Percentiles rank a stretch among this genome's conserved stretches.
phyloP scores from a whole-genome alignment of 1,139 yeast species.

The Yamadazyma siamensis region DNA sequence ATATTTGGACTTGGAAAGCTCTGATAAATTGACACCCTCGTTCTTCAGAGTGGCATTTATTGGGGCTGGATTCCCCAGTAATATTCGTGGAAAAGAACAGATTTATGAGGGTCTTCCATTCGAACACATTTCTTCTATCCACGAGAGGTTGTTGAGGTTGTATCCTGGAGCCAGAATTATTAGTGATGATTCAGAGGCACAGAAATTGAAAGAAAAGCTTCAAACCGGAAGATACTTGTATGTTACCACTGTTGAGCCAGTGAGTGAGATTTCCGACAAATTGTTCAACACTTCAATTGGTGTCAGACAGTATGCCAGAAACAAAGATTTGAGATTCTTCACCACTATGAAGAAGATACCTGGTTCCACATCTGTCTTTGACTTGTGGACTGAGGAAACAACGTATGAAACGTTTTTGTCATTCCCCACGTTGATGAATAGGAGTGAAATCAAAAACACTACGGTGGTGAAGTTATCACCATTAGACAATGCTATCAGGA shows the following conservation, averaged over 20 bases:
- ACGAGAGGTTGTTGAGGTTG: constrained; percentile 67
- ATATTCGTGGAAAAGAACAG: constrained; percentile 72
- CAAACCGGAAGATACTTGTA: constrained; percentile 74
- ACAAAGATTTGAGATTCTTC: constrained; percentile 68
- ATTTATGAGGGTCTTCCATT: constrained; percentile 86
- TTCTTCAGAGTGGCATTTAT: constrained; percentile 77
- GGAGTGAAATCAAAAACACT: constrained; percentile 64
- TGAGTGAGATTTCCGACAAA: constrained; percentile 49
- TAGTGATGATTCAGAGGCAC: constrained; percentile 63
- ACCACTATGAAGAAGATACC: constrained; percentile 70
- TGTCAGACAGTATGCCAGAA: constrained; percentile 67
- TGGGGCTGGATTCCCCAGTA: constrained; percentile 82
- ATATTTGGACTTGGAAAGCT: constrained; percentile 63
- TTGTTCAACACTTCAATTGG: constrained; percentile 51
- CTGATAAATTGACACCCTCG: constrained; percentile 73
- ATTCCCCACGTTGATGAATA: constrained; percentile 86
- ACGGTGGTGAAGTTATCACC: constrained; percentile 73
- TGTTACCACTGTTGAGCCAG: constrained; percentile 72
- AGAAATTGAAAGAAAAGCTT: constrained; percentile 41
- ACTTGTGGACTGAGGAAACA: constrained; percentile 87
- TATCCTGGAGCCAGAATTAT: constrained; percentile 84
- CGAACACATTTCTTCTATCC: constrained; percentile 83
- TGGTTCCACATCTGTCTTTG: constrained; percentile 68
- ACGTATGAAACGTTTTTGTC: constrained; percentile 72
- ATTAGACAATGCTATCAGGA: constrained; percentile 73